Evolutionary conservation across 2,329 filamentous ascomycete species (phyloP), one percentile per base, ranked within the genome.

Genomic region (Xenoacremonium recifei): DNA sequence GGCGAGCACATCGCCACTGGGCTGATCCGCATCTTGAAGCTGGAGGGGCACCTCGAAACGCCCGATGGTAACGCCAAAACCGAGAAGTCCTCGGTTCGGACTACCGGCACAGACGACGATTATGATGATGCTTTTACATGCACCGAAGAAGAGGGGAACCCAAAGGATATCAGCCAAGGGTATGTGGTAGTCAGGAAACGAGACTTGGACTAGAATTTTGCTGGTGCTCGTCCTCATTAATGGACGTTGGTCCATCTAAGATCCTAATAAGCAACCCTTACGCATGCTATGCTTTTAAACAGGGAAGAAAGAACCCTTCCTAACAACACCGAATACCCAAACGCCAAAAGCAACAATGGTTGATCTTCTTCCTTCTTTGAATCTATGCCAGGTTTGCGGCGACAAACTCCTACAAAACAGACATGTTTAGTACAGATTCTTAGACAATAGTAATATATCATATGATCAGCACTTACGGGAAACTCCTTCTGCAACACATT

Each of bases 401-500:
- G 32, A 82, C 79, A 54, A 82, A 82, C 23, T 79, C 74, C 76
- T 79, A 40, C 1, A 36, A 5, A 39, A 34, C 36, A 25, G 25
- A n/a, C n/a, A n/a, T n/a, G n/a, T n/a, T n/a, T n/a, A n/a, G n/a
- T n/a, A n/a, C n/a, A n/a, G n/a, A n/a, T n/a, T n/a, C n/a, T n/a
- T n/a, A n/a, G n/a, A n/a, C n/a, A n/a, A n/a, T n/a, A n/a, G n/a
- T n/a, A n/a, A n/a, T n/a, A n/a, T n/a, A n/a, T n/a, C n/a, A n/a
- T n/a, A n/a, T n/a, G n/a, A n/a, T n/a, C 11, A 35, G 21, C 25
- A 64, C 67, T 51, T 54, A 73, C 85, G 17, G 93, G 90, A 64
- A 92, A 89, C 60, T 88, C 81, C 50, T 81, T 81, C 63, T 93
- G 86, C 51, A 97, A 75, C 53, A 85, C 79, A 32, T 88, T 89